Conservation (phyloP, 2,329 filamentous ascomycete species). For the Zalaria sp. region DNA sequence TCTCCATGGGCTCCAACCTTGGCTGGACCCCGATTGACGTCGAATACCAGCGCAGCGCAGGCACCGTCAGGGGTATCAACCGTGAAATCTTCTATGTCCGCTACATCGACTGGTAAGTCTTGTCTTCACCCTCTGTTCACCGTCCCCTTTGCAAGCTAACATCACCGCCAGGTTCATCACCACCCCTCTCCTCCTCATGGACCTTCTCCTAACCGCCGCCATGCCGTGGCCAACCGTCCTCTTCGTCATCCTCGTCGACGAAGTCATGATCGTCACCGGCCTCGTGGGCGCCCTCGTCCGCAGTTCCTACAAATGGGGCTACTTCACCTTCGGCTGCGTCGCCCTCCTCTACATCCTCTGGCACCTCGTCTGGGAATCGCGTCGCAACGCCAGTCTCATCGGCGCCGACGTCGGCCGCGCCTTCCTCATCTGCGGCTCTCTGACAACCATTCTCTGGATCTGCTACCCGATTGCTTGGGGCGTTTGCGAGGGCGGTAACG, state of each 20-base stretch:
- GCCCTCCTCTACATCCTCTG: conserved; percentile 47
- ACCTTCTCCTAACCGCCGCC: conserved; percentile 49
- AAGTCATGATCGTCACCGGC: conserved; percentile 54
- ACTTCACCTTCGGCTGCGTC: conserved; percentile 41
- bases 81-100: conserved; percentile 54
- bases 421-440: conserved; percentile 42
- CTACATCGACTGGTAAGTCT: conserved; percentile 44
- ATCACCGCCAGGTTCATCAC: conserved; percentile 31
- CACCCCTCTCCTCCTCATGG: conserved; percentile 48
- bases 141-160: not conserved
- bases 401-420: conserved; percentile 38
- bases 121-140: conserved; percentile 8
- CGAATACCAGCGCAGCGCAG: conserved; percentile 37
- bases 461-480: conserved; percentile 54
- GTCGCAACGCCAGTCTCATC: conserved; percentile 39
- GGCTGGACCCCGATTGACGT: conserved; percentile 50
- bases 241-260: conserved; percentile 46
- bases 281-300: conserved; percentile 50
- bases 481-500: conserved; percentile 48
- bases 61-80: conserved; percentile 34
- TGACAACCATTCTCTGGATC: conserved; percentile 49
- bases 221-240: conserved; percentile 51
- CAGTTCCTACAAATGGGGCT: conserved; percentile 55
- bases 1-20: conserved; percentile 52
- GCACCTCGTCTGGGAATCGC: conserved; percentile 42